Percentiles rank a stretch among this genome's conserved stretches.
These are phyloP conservation scores for Escovopsis sp. DNA, from an alignment of 2,329 filamentous ascomycete species.

Conservation along the genomic window DNA sequence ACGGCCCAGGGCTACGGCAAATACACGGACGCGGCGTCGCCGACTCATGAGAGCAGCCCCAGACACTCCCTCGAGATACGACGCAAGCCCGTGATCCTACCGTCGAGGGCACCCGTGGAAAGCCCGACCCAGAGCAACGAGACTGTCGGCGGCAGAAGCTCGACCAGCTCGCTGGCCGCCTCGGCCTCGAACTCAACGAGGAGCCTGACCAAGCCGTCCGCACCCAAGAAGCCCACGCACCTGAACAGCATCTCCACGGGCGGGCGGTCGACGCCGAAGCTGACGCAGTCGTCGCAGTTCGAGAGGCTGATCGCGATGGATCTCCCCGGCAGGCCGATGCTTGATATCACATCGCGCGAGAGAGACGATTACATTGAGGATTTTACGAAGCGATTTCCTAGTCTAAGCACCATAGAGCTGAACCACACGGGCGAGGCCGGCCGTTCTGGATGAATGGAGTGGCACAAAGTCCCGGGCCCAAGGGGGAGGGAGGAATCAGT, in stretches of 20 bases:
- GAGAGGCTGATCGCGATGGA: slow-evolving; percentile 30
- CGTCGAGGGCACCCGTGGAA: slow-evolving; percentile 14
- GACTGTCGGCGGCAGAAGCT: slow-evolving; percentile 4
- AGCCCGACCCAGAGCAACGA: slow-evolving; percentile 11
- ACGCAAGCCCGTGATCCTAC: slow-evolving; percentile 32
- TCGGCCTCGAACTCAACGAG: slow-evolving; percentile 11
- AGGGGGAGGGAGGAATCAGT: neutral
- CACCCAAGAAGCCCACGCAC: slow-evolving; percentile 47
- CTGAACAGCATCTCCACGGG: slow-evolving; percentile 40
- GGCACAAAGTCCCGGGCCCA: no score
- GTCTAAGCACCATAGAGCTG: slow-evolving; percentile 72
- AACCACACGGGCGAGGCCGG: slow-evolving; percentile 41
- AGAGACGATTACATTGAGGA: slow-evolving; percentile 50
- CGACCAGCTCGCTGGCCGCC: slow-evolving; percentile 10
- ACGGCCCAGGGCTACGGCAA: slow-evolving; percentile 85
- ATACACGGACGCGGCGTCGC: slow-evolving; percentile 47
- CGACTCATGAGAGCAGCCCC: slow-evolving; percentile 21
- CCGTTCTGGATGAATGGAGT: slow-evolving; percentile 12
- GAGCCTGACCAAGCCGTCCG: slow-evolving; percentile 28
- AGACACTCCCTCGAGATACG: slow-evolving; percentile 28
- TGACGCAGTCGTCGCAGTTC: slow-evolving; percentile 11
- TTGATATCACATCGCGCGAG: slow-evolving; percentile 41
- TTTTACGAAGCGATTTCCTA: slow-evolving; percentile 79
- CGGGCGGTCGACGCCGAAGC: slow-evolving; percentile 27
- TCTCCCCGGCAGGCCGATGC: slow-evolving; percentile 30